Evolutionary conservation across 2,329 filamentous ascomycete species (phyloP).

Genomic region (Seiridium cupressi): DNA sequence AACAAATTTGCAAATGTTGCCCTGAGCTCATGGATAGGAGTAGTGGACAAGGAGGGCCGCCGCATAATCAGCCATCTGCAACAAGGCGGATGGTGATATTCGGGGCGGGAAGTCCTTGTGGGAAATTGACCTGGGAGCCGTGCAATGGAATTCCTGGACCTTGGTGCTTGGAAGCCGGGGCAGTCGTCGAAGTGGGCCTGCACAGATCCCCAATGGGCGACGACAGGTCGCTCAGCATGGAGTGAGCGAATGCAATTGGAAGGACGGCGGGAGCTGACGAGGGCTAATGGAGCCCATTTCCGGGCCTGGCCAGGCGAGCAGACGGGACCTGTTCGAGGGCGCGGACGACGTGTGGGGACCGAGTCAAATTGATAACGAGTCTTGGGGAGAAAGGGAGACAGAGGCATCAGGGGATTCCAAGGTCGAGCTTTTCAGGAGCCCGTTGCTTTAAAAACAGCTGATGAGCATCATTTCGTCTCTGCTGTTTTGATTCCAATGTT

Average conservation of each 20-base stretch:
- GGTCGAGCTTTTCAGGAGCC: no score
- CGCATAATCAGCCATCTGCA: conserved; percentile 23
- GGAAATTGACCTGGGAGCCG: conserved; percentile 19
- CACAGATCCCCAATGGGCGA: background rate
- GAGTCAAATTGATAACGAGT: background rate
- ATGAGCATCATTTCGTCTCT: conserved; percentile 20
- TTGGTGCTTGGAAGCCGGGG: background rate
- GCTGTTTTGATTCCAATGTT: conserved; percentile 19
- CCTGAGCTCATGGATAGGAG: conserved; percentile 28
- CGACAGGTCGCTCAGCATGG: conserved; percentile 2
- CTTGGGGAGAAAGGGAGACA: background rate
- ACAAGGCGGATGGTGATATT: conserved; percentile 24
- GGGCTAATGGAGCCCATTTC: conserved; percentile 21
- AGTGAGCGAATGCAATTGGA: conserved; percentile 2
- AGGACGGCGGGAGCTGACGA: conserved; percentile 15
- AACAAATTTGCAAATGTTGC: conserved; percentile 28
- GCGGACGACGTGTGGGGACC: background rate
- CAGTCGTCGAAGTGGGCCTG: conserved; percentile 1
- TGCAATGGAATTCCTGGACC: background rate
- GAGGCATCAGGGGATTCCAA: background rate
- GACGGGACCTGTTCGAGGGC: background rate
- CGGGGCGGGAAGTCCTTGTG: conserved; percentile 21
- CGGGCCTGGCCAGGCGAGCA: conserved; percentile 2
- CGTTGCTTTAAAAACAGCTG: conserved; percentile 16
- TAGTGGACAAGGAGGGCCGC: conserved; percentile 14